These are phyloP conservation scores for Colletotrichum caudatum DNA, from an alignment of 2,329 filamentous ascomycete species.

Conservation along the genomic window DNA sequence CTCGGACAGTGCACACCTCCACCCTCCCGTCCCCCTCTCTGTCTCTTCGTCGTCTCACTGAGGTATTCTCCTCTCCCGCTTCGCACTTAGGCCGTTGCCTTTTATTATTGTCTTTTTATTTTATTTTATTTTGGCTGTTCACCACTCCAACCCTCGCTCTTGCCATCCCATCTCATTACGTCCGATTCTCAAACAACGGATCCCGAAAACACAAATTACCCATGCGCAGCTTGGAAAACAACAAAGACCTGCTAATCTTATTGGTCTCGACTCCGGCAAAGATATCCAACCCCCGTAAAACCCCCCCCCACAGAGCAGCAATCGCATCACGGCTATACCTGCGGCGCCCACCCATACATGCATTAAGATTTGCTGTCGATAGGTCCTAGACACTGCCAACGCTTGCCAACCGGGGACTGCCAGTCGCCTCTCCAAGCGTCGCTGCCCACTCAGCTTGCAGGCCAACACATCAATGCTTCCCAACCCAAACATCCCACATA, in stretches of 20 bases:
- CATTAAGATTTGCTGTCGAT: constrained; percentile 42
- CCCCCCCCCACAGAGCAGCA: constrained; percentile 36
- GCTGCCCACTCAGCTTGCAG: constrained; percentile 51
- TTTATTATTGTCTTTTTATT: not conserved
- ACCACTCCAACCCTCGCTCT: constrained; percentile 32
- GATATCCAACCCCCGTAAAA: constrained; percentile 34
- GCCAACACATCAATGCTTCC: constrained; percentile 63
- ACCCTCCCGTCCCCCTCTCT: not conserved
- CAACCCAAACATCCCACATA: constrained; percentile 50
- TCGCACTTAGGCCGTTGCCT: constrained; percentile 19
- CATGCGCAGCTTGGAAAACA: constrained; percentile 1
- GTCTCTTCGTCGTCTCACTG: constrained; percentile 5
- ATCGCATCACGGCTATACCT: constrained; percentile 39
- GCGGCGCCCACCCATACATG: constrained; percentile 40
- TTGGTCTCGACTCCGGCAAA: constrained; percentile 29
- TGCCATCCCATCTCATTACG: constrained; percentile 39
- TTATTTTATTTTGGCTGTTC: not conserved
- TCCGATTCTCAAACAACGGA: constrained; percentile 32
- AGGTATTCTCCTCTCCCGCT: constrained; percentile 21
- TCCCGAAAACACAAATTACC: not conserved
- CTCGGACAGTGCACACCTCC: constrained; percentile 18
- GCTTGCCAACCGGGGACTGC: constrained; percentile 41
- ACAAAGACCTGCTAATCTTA: constrained; percentile 14
- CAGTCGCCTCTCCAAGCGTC: constrained; percentile 43
- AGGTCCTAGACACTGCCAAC: constrained; percentile 40